These are phyloP conservation scores for Aschersonia sp. DNA, from an alignment of 2,329 filamentous ascomycete species.

Conservation along the genomic window DNA sequence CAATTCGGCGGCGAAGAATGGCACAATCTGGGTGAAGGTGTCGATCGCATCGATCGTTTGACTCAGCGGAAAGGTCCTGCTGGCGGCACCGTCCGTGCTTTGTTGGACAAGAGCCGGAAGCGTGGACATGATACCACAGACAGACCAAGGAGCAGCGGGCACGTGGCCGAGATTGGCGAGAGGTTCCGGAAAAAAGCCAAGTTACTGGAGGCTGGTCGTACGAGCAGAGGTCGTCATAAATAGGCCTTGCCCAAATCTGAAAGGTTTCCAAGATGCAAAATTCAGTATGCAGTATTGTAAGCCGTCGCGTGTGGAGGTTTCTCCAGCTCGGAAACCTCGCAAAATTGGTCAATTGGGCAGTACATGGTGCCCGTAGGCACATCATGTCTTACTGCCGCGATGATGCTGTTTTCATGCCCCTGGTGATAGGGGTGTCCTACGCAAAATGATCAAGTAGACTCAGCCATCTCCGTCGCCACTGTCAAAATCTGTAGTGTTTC, in stretches of 20 bases:
- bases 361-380: too few relatives aligned
- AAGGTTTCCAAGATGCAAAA: too few relatives aligned
- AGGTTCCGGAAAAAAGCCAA: constrained; percentile 58
- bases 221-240: constrained; percentile 27
- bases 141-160: constrained; percentile 51
- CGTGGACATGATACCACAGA: constrained; percentile 54
- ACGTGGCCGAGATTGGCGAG: constrained; percentile 52
- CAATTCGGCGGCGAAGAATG: constrained; percentile 83
- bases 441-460: too few relatives aligned
- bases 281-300: too few relatives aligned
- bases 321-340: too few relatives aligned
- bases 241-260: constrained; percentile 6
- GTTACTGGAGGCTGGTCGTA: constrained; percentile 31
- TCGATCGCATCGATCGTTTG: constrained; percentile 73
- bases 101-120: constrained; percentile 80
- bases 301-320: too few relatives aligned
- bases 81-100: constrained; percentile 39
- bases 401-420: too few relatives aligned
- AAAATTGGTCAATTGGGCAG: too few relatives aligned
- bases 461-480: too few relatives aligned
- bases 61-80: constrained; percentile 53
- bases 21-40: constrained; percentile 69
- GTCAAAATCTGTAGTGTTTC: too few relatives aligned
- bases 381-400: too few relatives aligned
- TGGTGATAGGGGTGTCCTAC: too few relatives aligned